Conservation (phyloP, 495 filamentous ascomycete genomes). For the Aspergillus mulundensis region DNA sequence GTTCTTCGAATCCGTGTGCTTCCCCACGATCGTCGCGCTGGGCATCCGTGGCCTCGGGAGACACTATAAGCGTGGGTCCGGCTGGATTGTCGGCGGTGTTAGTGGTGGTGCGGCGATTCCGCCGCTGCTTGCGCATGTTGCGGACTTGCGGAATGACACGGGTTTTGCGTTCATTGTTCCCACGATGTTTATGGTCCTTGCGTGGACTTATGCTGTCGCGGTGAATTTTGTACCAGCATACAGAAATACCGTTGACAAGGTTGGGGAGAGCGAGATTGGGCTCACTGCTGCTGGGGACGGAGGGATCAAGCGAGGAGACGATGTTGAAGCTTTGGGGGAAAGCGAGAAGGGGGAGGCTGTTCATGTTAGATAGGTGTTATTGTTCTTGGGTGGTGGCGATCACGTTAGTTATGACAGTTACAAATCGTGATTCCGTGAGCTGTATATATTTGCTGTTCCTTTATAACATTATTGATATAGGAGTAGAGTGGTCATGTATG, state of each 20-base stretch:
- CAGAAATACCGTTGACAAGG: conserved; percentile 54
- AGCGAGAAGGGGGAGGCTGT: conserved; percentile 12
- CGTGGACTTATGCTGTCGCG: conserved; percentile 54
- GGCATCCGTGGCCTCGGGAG: conserved; percentile 57
- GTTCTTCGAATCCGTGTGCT: conserved; percentile 61
- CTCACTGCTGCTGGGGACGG: conserved; percentile 17
- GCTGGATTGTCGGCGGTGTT: conserved; percentile 55
- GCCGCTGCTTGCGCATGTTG: conserved; percentile 45
- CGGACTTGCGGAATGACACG: conserved; percentile 45
- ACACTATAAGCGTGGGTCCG: conserved; percentile 55
- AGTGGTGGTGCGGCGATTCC: conserved; percentile 53
- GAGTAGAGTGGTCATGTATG: too few relatives aligned
- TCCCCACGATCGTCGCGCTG: conserved; percentile 60
- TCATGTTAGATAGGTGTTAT: background rate
- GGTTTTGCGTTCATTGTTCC: conserved; percentile 55
- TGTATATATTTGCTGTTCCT: too few relatives aligned
- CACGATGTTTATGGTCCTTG: conserved; percentile 50
- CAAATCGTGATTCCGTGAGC: background rate
- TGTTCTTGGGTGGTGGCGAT: background rate
- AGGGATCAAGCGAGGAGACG: too few relatives aligned
- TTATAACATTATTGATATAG: too few relatives aligned
- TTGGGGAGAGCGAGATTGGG: conserved; percentile 52
- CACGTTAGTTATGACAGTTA: background rate
- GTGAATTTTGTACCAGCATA: conserved; percentile 65
- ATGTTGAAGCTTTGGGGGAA: background rate